Evolutionary conservation across 2,329 filamentous ascomycete species (phyloP).

Genomic region (Magnaporthiopsis incrustans): DNA sequence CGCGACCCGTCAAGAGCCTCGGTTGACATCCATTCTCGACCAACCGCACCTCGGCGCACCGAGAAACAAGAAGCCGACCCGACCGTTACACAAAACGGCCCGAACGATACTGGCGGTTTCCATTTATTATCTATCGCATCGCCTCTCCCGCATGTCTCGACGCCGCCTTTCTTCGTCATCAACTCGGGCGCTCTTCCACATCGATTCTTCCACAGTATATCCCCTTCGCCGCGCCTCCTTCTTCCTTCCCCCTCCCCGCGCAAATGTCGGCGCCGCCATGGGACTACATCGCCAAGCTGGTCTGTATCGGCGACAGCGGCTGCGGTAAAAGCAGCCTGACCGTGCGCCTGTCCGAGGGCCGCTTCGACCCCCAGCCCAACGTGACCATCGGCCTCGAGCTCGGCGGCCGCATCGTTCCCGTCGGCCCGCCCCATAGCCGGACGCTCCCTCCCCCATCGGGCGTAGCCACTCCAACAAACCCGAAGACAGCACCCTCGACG

Average conservation of each 20-base stretch:
- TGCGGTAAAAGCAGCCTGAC: conserved; percentile 93
- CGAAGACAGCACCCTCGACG: background rate
- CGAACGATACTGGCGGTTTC: background rate
- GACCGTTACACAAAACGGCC: background rate
- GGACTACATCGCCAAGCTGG: conserved; percentile 99
- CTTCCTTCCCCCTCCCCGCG: conserved; percentile 14
- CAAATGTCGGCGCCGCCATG: conserved; percentile 43
- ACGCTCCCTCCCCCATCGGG: conserved; percentile 16
- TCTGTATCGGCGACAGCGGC: conserved; percentile 93
- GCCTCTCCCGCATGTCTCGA: background rate
- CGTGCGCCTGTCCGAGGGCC: conserved; percentile 91
- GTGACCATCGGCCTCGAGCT: conserved; percentile 97
- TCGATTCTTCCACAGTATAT: background rate
- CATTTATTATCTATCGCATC: background rate
- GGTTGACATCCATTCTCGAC: background rate
- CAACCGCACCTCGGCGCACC: background rate
- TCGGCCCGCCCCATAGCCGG: conserved; percentile 69
- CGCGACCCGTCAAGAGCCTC: background rate
- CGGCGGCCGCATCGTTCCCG: conserved; percentile 84
- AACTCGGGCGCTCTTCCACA: background rate
- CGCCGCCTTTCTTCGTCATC: background rate
- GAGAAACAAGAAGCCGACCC: background rate
- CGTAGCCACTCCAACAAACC: background rate
- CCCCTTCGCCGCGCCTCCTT: conserved; percentile 24
- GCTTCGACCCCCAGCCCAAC: conserved; percentile 90